Base-by-base conservation (phyloP, 2,329 filamentous ascomycete species). In the Penicillium vulpinum region DNA sequence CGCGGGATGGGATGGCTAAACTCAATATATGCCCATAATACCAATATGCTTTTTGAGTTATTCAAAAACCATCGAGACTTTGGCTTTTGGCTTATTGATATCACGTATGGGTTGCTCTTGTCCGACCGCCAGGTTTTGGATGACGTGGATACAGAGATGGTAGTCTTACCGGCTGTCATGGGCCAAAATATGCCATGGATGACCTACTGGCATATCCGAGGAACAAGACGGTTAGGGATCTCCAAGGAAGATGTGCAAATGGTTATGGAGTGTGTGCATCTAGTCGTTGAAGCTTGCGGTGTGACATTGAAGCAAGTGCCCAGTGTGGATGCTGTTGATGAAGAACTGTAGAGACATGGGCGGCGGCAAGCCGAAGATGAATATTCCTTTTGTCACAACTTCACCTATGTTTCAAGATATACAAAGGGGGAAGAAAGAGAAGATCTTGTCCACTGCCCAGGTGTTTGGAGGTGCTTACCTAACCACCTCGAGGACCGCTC, bases 1-100 rank as follows among this genome's bases (percentile, higher is more conserved):
- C 77, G 81, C 2, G 84, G 79, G 2, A 73, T 75, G 38, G 76
- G 73, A 10, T 87, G 83, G 83, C 76, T 84, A 45, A 70, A 74
- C 28, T 78, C 78, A 36, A 73, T 87, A 8, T 85, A 85, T 67
- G 73, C 77, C 35, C 75, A 79, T 33, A 80, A 85, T 61, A 73
- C 24, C 7, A 10, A 24, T 3, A 38, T 31, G 75, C 54, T 63
- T 1, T 47, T 64, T 29, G 48, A 57, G 7, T 13, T 62, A 16
- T 60, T 67, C 33, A 54, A 51, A 5, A 51, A 53, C 10, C 62
- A 66, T 28, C 51, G 43, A 7, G 64, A 73, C 29, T 90, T 94
- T 71, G 80, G 83, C n/a, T 85, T 85, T 62, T 84, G 93, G 76
- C 87, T 91, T 75, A 78, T 91, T 40, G 88, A 87, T 16, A 83